These are phyloP conservation scores for Mariannaea elegans DNA, from an alignment of 2,329 filamentous ascomycete species.

Conservation along the genomic window DNA sequence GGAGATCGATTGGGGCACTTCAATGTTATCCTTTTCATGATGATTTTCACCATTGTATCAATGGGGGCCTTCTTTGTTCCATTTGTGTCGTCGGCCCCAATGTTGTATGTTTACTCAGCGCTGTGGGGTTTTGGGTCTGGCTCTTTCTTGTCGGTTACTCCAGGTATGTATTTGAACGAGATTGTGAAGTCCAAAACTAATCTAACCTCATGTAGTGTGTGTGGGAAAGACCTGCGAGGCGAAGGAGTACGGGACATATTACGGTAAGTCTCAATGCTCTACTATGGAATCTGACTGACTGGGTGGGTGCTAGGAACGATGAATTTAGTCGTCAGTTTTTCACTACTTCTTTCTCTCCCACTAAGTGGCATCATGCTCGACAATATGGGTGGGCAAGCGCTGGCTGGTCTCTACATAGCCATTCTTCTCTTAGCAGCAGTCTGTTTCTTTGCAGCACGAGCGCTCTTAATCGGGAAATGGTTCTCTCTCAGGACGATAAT, in stretches of 20 bases:
- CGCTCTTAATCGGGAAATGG: constrained; percentile 38
- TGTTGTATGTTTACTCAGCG: constrained; percentile 54
- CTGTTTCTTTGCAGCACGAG: constrained; percentile 43
- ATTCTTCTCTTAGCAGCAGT: constrained; percentile 49
- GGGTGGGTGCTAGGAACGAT: constrained; percentile 48
- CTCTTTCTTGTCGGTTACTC: constrained; percentile 54
- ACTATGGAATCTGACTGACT: constrained; percentile 3
- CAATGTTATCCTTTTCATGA: constrained; percentile 44
- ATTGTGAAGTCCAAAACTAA: background rate
- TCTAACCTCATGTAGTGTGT: constrained; percentile 46
- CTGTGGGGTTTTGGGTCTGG: constrained; percentile 60
- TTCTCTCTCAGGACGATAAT: constrained; percentile 30
- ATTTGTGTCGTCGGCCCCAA: constrained; percentile 49
- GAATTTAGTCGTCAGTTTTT: constrained; percentile 56
- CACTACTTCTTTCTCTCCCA: constrained; percentile 55
- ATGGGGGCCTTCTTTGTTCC: constrained; percentile 56
- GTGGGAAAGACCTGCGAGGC: constrained; percentile 56
- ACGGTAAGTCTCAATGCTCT: constrained; percentile 24
- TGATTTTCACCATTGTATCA: constrained; percentile 48
- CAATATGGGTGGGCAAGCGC: constrained; percentile 51
- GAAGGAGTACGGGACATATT: constrained; percentile 57
- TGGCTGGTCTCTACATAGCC: constrained; percentile 57
- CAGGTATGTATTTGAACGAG: constrained; percentile 25
- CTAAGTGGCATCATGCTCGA: constrained; percentile 56
- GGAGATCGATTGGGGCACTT: constrained; percentile 56